phyloP scores from a whole-genome alignment of 225 moss, liverwort and hornwort species.

The Sphagnum contortum region DNA sequence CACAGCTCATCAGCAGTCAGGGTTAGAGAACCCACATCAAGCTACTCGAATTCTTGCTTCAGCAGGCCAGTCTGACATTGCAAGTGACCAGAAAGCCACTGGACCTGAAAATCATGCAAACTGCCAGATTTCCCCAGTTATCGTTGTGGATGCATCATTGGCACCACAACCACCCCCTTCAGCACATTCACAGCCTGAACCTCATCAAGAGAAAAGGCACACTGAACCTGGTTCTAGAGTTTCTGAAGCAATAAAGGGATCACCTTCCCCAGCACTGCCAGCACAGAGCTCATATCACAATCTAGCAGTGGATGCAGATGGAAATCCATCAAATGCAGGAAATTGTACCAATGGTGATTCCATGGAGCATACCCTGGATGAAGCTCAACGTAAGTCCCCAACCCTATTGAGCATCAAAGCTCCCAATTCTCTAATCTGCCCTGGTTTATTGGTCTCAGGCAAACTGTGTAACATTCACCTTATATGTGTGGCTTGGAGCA shows the following conservation, averaged over 20 bases:
- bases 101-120: not conserved
- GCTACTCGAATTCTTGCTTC: not conserved
- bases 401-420: too few species aligned
- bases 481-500: not conserved
- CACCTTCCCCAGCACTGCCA: not conserved
- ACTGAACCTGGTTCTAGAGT: not conserved
- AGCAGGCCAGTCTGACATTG: constrained; percentile 4
- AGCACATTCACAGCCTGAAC: not conserved
- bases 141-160: not conserved
- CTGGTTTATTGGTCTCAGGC: too few species aligned
- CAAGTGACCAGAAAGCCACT: constrained; percentile 2
- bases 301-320: not conserved
- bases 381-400: too few species aligned
- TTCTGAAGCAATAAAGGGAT: not conserved
- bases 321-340: not conserved
- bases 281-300: not conserved
- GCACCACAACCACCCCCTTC: not conserved
- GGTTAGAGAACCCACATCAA: not conserved
- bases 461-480: too few species aligned
- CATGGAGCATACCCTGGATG: not conserved
- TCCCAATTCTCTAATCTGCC: too few species aligned
- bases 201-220: not conserved
- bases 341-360: constrained; percentile 2
- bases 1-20: not conserved
- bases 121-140: not conserved